Evolutionary conservation across 2,329 filamentous ascomycete species (phyloP).

Genomic region (Ambrosiella cleistominuta): DNA sequence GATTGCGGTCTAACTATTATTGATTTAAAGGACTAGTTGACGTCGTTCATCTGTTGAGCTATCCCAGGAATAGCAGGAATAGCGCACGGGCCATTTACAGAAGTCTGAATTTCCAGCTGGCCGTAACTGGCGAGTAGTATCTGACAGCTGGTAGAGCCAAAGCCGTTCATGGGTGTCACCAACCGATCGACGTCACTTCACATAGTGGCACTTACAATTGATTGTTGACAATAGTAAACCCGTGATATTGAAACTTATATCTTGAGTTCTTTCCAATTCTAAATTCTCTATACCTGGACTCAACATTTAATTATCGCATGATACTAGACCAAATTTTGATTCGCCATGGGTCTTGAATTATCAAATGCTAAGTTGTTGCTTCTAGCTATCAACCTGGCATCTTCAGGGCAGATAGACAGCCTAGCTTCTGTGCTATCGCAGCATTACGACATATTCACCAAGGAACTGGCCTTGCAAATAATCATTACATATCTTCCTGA

Average conservation of each 20-base stretch:
- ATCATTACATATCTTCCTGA: slow-evolving; percentile 65
- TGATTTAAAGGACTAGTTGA: background rate
- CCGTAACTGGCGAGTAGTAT: background rate
- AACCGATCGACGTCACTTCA: background rate
- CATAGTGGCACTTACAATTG: background rate
- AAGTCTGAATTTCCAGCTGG: background rate
- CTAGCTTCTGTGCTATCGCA: slow-evolving; percentile 42
- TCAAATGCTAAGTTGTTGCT: slow-evolving; percentile 53
- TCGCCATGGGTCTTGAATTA: slow-evolving; percentile 27
- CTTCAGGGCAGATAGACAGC: slow-evolving; percentile 44
- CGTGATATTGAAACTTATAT: background rate
- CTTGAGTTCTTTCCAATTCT: background rate
- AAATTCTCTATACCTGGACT: background rate
- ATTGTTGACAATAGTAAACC: background rate
- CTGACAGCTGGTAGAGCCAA: background rate
- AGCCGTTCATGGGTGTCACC: background rate
- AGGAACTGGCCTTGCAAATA: slow-evolving; percentile 51
- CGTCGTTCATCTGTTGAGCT: background rate
- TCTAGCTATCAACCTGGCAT: slow-evolving; percentile 53
- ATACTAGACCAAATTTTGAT: slow-evolving; percentile 6
- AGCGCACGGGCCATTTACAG: background rate
- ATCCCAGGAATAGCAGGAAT: background rate
- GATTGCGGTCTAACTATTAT: background rate
- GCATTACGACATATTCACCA: slow-evolving; percentile 39
- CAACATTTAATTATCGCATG: background rate